phyloP scores from a whole-genome alignment of 345 rosid genomes.

The Nasturtium officinale region DNA sequence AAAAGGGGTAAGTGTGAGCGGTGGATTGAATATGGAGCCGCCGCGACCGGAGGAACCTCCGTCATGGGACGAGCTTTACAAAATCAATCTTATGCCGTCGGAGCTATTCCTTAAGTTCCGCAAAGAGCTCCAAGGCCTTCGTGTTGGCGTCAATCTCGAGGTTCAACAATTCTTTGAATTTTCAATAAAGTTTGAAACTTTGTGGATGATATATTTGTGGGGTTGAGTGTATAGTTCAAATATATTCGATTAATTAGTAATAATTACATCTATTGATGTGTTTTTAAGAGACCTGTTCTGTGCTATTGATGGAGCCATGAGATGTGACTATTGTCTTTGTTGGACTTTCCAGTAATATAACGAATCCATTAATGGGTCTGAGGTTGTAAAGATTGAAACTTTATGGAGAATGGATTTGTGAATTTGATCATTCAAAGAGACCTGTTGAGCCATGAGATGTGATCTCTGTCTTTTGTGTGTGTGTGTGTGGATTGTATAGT shows the following conservation, averaged over 20 bases:
- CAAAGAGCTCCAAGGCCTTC: conserved; percentile 79
- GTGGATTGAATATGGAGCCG: conserved; percentile 46
- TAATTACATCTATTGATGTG: not conserved
- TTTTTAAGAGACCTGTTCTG: not conserved
- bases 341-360: conserved; percentile 60
- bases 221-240: not conserved
- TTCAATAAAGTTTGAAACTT: not conserved
- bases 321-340: not conserved
- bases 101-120: conserved; percentile 86
- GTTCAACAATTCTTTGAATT: not conserved
- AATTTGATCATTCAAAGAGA: too few relatives aligned
- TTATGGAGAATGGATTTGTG: too few relatives aligned
- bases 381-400: conserved; percentile 38
- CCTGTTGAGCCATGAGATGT: conserved; percentile 10
- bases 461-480: not conserved
- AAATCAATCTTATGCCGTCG: conserved; percentile 71
- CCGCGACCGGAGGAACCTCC: conserved; percentile 51
- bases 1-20: too few relatives aligned
- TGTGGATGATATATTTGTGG: not conserved
- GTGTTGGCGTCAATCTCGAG: conserved; percentile 91
- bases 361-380: conserved; percentile 77
- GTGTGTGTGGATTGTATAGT: too few relatives aligned
- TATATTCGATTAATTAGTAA: not conserved
- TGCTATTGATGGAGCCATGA: not conserved
- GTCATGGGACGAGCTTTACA: conserved; percentile 87